Evolutionary conservation across 139 green algal species (phyloP).

Genomic region (Tetraselmis striata): DNA sequence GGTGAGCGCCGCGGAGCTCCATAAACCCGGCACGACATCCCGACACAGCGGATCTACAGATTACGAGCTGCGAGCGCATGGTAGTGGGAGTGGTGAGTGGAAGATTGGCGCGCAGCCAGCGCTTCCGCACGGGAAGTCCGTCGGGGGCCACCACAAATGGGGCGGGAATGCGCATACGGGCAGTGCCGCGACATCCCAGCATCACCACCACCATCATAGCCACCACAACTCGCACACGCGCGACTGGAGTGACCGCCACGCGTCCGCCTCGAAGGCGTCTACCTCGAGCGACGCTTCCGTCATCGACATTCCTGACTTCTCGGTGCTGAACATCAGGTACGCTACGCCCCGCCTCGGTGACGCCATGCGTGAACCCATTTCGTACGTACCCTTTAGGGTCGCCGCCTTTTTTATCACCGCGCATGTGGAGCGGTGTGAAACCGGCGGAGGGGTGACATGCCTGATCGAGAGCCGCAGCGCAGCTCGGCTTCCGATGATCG

Average conservation of each 20-base stretch:
- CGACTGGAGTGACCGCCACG: not conserved
- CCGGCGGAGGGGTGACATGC: too few relatives aligned
- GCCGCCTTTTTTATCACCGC: too few relatives aligned
- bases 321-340: not conserved
- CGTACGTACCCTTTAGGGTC: not conserved
- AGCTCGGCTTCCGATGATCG: too few relatives aligned
- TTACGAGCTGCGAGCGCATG: not conserved
- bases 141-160: not conserved
- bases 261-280: not conserved
- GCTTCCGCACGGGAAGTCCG: not conserved
- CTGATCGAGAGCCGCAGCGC: too few relatives aligned
- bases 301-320: not conserved
- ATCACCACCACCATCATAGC: not conserved
- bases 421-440: too few relatives aligned
- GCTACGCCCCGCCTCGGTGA: not conserved
- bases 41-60: not conserved
- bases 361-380: not conserved
- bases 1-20: not conserved
- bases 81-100: not conserved
- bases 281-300: not conserved
- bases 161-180: too few relatives aligned
- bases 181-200: too few relatives aligned
- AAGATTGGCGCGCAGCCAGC: not conserved
- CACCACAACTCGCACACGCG: not conserved
- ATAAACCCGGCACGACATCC: not conserved